Base-by-base conservation (phyloP, 108 stramenopile genomes). In the Pseudonitzschia delicatissima region DNA sequence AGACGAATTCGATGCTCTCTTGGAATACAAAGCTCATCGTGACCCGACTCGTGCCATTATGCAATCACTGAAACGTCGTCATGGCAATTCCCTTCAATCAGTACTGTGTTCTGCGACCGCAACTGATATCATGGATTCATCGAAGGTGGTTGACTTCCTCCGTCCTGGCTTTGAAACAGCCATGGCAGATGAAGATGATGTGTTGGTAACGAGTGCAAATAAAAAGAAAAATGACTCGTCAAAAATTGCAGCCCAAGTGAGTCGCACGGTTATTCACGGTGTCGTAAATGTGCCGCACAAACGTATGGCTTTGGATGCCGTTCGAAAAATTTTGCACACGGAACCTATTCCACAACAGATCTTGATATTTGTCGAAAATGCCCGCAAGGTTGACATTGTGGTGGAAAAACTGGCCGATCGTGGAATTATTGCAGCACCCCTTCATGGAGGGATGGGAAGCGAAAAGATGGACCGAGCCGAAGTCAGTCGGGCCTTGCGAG, bases 1-100 rank as follows among this genome's bases (percentile, higher is more conserved):
- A 64, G 93, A 95, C 75, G 93, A 95, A 78, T 90, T 85, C 55
- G 93, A 95, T 80, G 90, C 90, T 26, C 81, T 95, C 52, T 68
- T 95, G 42, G 74, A 87, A 51, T 90, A 88, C 64, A 77, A 85
- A 57, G 75, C 87, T 3, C 90, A 95, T 52, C 70, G 80, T 23
- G 93, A 92, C 50, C 87, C 88, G 11, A 95, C 89, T 18, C 61
- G 36, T 21, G 90, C 90, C 1, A 78, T 90, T n/a, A 59, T 91
- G 64, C 51, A 77, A 44, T 64, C 77, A 1, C 62, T 94, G 37
- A 72, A 87, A 58, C 76, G 81, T 20, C 82, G 84, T 40, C 85
- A 86, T 62, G 73, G 81, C 25, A 67, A 73, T 60, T 62, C 74
- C 11, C 60, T 90, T 12, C 74, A 76, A 58, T 67, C 62, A n/a